These are phyloP conservation scores for Cenchrus americanus DNA, from an alignment of 176 grass and related monocot species.

Conservation along the genomic window DNA sequence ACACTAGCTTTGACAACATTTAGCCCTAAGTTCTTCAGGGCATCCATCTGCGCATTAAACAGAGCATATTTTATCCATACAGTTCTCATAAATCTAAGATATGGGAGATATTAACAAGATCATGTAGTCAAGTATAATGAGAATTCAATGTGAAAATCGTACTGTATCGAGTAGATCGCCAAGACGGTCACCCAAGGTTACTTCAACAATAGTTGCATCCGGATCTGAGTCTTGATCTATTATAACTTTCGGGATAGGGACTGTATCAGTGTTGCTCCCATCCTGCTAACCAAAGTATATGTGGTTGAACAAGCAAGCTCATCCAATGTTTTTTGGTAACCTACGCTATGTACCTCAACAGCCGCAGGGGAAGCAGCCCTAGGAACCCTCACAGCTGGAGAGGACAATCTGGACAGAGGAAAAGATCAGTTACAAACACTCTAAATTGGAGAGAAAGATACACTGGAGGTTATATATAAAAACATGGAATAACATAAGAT, in stretches of 20 bases:
- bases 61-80: constrained; percentile 37
- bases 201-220: constrained; percentile 91
- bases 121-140: constrained; percentile 22
- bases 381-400: constrained; percentile 65
- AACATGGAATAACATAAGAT: constrained; percentile 4
- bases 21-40: constrained; percentile 85
- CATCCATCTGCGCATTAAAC: constrained; percentile 68
- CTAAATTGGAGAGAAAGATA: constrained; percentile 22
- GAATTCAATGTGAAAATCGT: constrained; percentile 42
- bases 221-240: constrained; percentile 98
- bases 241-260: constrained; percentile 94
- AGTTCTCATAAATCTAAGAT: constrained; percentile 16
- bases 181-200: constrained; percentile 97
- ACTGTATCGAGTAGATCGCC: constrained; percentile 98
- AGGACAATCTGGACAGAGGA: constrained; percentile 40
- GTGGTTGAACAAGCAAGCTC: constrained; percentile 53
- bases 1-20: constrained; percentile 97
- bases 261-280: constrained; percentile 68
- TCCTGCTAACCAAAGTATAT: constrained; percentile 71
- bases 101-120: constrained; percentile 12
- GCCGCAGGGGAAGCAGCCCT: constrained; percentile 67
- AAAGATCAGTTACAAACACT: constrained; percentile 38
- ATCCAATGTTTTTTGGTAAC: constrained; percentile 53
- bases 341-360: constrained; percentile 80
- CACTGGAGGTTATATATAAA: constrained; percentile 12